Evolutionary conservation across 495 filamentous ascomycete species (phyloP).

Genomic region (Aspergillus saccharolyticus): DNA sequence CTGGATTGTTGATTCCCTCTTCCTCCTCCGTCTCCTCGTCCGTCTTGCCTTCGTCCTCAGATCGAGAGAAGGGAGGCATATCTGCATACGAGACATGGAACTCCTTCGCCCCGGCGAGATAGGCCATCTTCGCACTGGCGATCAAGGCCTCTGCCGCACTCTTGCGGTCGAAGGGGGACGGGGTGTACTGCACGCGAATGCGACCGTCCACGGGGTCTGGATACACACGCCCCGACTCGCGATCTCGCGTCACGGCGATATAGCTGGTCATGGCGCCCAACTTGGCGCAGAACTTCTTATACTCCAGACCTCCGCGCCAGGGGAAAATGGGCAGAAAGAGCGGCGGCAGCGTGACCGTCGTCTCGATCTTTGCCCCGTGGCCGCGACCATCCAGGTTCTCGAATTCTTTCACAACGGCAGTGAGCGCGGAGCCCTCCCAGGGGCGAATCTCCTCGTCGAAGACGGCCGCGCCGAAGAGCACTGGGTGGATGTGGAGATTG

Average conservation of each 20-base stretch:
- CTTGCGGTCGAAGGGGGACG: slow-evolving; percentile 62
- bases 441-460: slow-evolving; percentile 63
- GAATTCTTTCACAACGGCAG: slow-evolving; percentile 67
- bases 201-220: slow-evolving; percentile 64
- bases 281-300: slow-evolving; percentile 58
- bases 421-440: slow-evolving; percentile 80
- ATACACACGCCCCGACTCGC: slow-evolving; percentile 67
- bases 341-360: slow-evolving; percentile 60
- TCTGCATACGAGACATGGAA: slow-evolving; percentile 60
- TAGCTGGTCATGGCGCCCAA: slow-evolving; percentile 60
- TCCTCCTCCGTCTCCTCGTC: too few relatives aligned
- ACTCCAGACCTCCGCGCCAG: slow-evolving; percentile 61
- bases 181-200: slow-evolving; percentile 60
- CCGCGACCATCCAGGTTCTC: slow-evolving; percentile 78
- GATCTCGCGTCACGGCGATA: slow-evolving; percentile 67
- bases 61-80: slow-evolving; percentile 61
- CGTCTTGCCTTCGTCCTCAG: slow-evolving; percentile 25
- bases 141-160: slow-evolving; percentile 64
- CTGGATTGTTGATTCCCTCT: slow-evolving; percentile 61
- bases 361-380: slow-evolving; percentile 82
- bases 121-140: slow-evolving; percentile 66
- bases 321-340: slow-evolving; percentile 52
- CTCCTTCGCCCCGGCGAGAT: slow-evolving; percentile 69
- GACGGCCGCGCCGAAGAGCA: slow-evolving; percentile 52
- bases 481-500: slow-evolving; percentile 79